Conservation (phyloP, 2,329 filamentous ascomycete genomes). For the Oidium heveae region DNA sequence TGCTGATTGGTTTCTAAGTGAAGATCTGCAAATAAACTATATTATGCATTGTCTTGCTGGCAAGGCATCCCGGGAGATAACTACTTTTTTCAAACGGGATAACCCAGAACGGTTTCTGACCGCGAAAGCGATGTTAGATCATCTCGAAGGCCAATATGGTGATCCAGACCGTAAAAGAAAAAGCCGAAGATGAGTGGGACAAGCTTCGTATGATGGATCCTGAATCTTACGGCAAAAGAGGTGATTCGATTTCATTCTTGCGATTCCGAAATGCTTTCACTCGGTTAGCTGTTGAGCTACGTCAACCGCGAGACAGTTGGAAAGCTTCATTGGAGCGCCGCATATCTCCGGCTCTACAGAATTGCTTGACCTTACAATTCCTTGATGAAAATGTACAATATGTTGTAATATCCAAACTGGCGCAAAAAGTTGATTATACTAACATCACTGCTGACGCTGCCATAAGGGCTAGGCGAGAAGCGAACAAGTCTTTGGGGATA, state of each 20-base stretch:
- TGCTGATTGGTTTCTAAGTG: neutral
- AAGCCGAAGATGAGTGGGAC: neutral
- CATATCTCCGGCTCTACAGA: neutral
- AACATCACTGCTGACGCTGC: neutral
- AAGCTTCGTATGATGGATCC: neutral
- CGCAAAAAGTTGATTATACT: neutral
- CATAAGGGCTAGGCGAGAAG: neutral
- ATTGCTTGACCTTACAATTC: neutral
- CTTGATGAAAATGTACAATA: neutral
- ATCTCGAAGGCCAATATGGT: neutral
- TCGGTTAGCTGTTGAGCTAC: neutral
- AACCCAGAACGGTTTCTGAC: neutral
- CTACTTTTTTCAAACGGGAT: neutral
- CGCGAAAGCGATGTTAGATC: neutral
- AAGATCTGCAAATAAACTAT: neutral
- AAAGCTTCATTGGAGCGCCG: neutral
- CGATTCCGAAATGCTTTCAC: neutral
- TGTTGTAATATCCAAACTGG: neutral
- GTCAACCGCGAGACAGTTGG: neutral
- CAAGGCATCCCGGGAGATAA: neutral
- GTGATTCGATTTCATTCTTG: neutral
- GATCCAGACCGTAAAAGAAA: neutral
- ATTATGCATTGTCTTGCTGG: neutral
- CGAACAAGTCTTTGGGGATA: neutral
- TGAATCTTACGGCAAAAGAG: neutral